phyloP scores from a whole-genome alignment of 805 yeast genomes.

The Ogataea degrootiae region DNA sequence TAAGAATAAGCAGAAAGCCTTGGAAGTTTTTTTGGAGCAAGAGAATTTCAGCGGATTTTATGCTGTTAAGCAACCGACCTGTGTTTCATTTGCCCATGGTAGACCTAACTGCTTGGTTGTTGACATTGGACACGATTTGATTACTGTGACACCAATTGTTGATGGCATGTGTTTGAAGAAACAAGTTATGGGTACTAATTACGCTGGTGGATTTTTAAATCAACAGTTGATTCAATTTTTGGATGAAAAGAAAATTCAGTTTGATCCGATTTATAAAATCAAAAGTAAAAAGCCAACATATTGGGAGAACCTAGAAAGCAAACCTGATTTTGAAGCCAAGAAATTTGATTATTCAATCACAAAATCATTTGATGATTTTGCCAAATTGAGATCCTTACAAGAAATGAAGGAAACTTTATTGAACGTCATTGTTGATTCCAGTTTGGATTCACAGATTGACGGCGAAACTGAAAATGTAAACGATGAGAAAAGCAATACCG shows the following conservation, averaged over 20 bases:
- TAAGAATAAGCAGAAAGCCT: slow-evolving; percentile 59
- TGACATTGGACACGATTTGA: slow-evolving; percentile 76
- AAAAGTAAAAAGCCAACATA: slow-evolving; percentile 36
- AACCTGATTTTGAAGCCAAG: slow-evolving; percentile 25
- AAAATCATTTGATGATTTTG: slow-evolving; percentile 50
- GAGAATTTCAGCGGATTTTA: slow-evolving; percentile 77
- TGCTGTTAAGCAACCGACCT: slow-evolving; percentile 77
- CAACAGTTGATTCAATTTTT: slow-evolving; percentile 46
- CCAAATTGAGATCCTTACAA: slow-evolving; percentile 50
- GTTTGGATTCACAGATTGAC: slow-evolving; percentile 20
- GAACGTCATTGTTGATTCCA: slow-evolving; percentile 36
- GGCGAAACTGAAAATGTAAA: slow-evolving; percentile 22
- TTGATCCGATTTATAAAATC: slow-evolving; percentile 47
- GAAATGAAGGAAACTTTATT: slow-evolving; percentile 74
- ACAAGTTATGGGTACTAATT: slow-evolving; percentile 64
- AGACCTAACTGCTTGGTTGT: slow-evolving; percentile 83
- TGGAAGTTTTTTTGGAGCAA: slow-evolving; percentile 68
- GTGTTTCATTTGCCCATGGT: slow-evolving; percentile 84
- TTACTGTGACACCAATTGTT: slow-evolving; percentile 74
- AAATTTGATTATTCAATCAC: slow-evolving; percentile 36
- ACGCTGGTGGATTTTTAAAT: slow-evolving; percentile 66
- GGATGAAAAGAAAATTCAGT: slow-evolving; percentile 26
- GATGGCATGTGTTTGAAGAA: slow-evolving; percentile 75
- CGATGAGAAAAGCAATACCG: slow-evolving; percentile 1
- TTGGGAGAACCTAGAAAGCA: slow-evolving; percentile 23